Conservation (phyloP, 108 stramenopile species). For the Cylindrotheca closterium region DNA sequence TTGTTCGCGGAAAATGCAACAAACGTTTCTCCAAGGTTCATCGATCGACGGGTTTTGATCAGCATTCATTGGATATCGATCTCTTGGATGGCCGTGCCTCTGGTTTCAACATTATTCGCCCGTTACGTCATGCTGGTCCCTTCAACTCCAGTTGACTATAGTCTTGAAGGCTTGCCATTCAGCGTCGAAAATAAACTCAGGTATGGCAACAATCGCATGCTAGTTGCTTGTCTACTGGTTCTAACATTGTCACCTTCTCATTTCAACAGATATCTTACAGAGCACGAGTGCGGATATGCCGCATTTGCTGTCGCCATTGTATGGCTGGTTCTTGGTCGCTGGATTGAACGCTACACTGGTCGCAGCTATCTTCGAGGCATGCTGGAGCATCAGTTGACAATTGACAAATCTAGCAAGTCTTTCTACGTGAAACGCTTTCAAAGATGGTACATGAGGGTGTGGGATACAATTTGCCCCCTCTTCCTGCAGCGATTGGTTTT, state of each 20-base stretch:
- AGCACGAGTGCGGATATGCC: constrained; percentile 29
- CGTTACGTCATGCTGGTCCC: constrained; percentile 47
- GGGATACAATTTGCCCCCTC: constrained; percentile 55
- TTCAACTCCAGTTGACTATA: constrained; percentile 41
- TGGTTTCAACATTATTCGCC: constrained; percentile 50
- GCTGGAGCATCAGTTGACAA: constrained; percentile 18
- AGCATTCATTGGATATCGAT: constrained; percentile 63
- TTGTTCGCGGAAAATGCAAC: constrained; percentile 54
- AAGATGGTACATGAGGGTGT: constrained; percentile 21
- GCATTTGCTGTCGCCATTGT: constrained; percentile 22
- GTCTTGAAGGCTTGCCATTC: constrained; percentile 39
- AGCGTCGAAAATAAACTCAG: constrained; percentile 30
- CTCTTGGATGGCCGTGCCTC: constrained; percentile 47
- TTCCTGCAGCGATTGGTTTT: constrained; percentile 51
- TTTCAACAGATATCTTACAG: constrained; percentile 29
- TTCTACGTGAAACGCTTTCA: neutral
- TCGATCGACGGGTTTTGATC: constrained; percentile 66
- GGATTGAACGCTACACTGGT: constrained; percentile 55
- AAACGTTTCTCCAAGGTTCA: constrained; percentile 31
- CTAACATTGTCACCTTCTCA: neutral
- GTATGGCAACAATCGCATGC: neutral
- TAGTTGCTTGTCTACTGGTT: too few species aligned
- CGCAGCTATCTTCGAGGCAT: constrained; percentile 53
- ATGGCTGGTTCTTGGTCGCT: constrained; percentile 51
- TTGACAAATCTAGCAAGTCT: neutral